Conservation (phyloP, 208 protist species). For the Crithidia brevicula region DNA sequence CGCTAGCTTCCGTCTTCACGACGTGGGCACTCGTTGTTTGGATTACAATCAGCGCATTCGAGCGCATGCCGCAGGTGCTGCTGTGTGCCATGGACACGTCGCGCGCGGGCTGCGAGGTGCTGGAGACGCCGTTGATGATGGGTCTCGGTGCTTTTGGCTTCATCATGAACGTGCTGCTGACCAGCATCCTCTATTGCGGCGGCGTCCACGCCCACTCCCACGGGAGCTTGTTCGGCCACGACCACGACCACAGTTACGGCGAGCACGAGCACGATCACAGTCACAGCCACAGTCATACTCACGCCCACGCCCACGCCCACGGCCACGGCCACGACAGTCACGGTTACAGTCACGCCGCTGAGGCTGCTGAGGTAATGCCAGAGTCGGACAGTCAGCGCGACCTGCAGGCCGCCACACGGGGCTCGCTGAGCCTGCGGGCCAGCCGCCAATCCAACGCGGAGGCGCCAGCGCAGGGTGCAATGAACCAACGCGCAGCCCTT, state of each 20-base stretch:
- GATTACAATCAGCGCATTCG: constrained; percentile 24
- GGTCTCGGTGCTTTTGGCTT: constrained; percentile 23
- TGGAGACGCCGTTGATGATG: constrained; percentile 30
- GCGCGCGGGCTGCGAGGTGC: constrained; percentile 9
- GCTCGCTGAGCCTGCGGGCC: constrained; percentile 22
- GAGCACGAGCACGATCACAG: not conserved
- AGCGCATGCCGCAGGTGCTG: constrained; percentile 16
- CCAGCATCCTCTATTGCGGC: constrained; percentile 23
- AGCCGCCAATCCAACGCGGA: constrained; percentile 22
- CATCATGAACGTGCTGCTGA: constrained; percentile 29
- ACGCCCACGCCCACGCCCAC: constrained; percentile 3
- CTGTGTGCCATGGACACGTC: constrained; percentile 13
- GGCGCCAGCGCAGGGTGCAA: constrained; percentile 18
- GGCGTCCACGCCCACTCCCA: constrained; percentile 25
- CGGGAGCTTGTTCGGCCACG: constrained; percentile 15
- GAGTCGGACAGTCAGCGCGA: constrained; percentile 4
- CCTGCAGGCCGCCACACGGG: constrained; percentile 1
- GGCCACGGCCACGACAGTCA: not conserved
- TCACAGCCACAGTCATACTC: not conserved
- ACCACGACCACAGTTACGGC: constrained; percentile 8
- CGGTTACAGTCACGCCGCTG: not conserved
- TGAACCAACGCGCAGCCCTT: constrained; percentile 20
- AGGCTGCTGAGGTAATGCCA: not conserved
- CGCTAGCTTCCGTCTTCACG: constrained; percentile 25
- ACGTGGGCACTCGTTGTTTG: constrained; percentile 24